Base-by-base conservation (phyloP, 148 eudicot species). In the Rhododendron kiyosumense region DNA sequence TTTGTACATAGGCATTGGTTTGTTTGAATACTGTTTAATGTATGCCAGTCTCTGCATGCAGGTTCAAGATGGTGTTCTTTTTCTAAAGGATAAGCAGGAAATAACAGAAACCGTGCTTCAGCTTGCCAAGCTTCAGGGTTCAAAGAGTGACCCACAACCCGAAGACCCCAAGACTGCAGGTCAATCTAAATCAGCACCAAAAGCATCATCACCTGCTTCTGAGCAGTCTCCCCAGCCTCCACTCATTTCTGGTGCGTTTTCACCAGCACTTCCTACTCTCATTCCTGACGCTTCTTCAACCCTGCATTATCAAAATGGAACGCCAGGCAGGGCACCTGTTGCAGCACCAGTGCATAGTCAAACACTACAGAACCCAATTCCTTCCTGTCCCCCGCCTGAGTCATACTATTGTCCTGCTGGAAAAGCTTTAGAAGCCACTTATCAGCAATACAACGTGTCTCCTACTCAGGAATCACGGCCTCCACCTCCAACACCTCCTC, bases 21-120 rank as follows among this genome's bases (percentile, higher is more conserved):
- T 43, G 30, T 76, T 75, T 75, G 78, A 34, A 30, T 73, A 73
- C 77, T 13, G n/a, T 36, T 74, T 41, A 38, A 75, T 36, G 4
- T 22, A 8, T 41, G 28, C 51, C 49, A 41, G 10, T 43, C n/a
- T 38, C 26, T 75, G 30, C 43, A 34, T 46, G 84, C 84, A 85
- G 87, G 87, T 85, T 81, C 84, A 85, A 45, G 77, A 67, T 30
- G 84, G 65, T 22, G 22, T 85, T 11, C 79, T 28, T 11, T 32
- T 85, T 78, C 26, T 85, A 4, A 85, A 51, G 51, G 87, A 85
- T 65, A 85, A 78, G 36, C 84, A 80, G 41, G 87, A 85, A 63
- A 85, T 85, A 63, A 59, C 84, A 48, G 87, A 85, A 81, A 36
- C 87, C 24, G 51, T 67, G 69, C 63, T 85, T 65, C 87, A 22